Evolutionary conservation across 768 basidiomycete genomes (phyloP), one percentile per base, ranked within the genome.

Genomic region (Saitozyma sp.): DNA sequence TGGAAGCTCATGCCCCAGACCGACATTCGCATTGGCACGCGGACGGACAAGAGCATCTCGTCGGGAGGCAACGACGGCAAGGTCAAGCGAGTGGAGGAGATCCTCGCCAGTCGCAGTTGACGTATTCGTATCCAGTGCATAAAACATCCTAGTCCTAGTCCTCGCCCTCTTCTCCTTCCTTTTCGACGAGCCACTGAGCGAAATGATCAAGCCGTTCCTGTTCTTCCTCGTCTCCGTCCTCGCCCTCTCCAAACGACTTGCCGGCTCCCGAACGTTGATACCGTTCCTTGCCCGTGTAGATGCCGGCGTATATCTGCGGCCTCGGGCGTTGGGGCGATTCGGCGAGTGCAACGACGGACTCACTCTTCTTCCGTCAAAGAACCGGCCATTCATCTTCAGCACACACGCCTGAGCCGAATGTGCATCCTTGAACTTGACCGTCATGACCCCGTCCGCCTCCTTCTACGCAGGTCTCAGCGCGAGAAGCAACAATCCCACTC

Each of bases 11-110:
- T 29, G 29, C 48, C 85, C 88, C 56, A 84, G 10, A 95, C 94
- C 11, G 94, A 98, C 80, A 89, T 97, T 63, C 88, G 95, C 37
- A 94, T 98, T 57, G 95, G 95, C 49, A 97, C 95, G 1, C 86
- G 94, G 51, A 84, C 85, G 20, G 86, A 94, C 79, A 85, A 87
- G 63, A 81, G 84, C 45, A 83, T 88, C 16, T 61, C 70, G 8
- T 78, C 80, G 6, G 83, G 84, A 0, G 92, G 88, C 8, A 96
- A 96, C 67, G 86, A 86, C 19, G 82, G 81, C 57, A 97, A 98
- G 76, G 85, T 96, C 14, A 82, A 83, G 55, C 85, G 92, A 37
- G 92, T 98, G 8, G 83, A 89, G 68, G 88, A 88, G 52, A 90
- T 96, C 48, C 79, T 98, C 29, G 71, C 75, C 49, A 39, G 11